Evolutionary conservation across 2,329 filamentous ascomycete genomes (phyloP), one percentile per base, ranked within the genome.

Genomic region (Fusarium globosum): DNA sequence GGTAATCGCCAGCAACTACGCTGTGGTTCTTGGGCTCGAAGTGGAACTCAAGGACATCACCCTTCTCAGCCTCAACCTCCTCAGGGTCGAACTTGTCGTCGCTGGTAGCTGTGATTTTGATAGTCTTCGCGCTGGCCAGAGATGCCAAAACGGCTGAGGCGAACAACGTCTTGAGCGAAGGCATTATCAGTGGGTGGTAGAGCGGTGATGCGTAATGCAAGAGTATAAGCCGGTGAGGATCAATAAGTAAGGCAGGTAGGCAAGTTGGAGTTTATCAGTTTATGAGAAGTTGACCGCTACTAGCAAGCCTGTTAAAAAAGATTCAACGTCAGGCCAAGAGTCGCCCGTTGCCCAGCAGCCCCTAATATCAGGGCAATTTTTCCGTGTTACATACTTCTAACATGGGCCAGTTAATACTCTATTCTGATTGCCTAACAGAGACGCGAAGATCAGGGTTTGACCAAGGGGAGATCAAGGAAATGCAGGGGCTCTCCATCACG

Each of bases 1-100:
- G 64, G 69, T 82, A 84, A 70, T 78, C 78, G 35, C 82, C 82
- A 42, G 77, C 74, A 26, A 82, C 82, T 20, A 83, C 81, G 61
- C 80, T 82, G 79, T 84, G 82, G 64, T 84, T 82, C 64, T 76
- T 74, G 23, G 80, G 70, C 58, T 80, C 75, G 41, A 84, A 84
- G 49, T 79, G 79, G 57, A 84, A 83, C 72, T 83, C 81, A 42
- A 84, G 67, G 18, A 82, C 58, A 63, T 83, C 82, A 20, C 79
- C 81, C 55, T 78, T 68, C 10, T 78, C 71, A 46, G 82, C 82
- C 18, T 73, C 71, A 65, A 82, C 62, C 23, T 75, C 77, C 23
- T 81, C 75, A 12, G 82, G 82, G 39, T 79, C 75, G 61, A 84
- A 84, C 41, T 71, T 77, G 71, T 79, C 78, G 68, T 78, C 76